phyloP scores from a whole-genome alignment of 225 moss, liverwort and hornwort species.

The Physcomitrellopsis africana region DNA sequence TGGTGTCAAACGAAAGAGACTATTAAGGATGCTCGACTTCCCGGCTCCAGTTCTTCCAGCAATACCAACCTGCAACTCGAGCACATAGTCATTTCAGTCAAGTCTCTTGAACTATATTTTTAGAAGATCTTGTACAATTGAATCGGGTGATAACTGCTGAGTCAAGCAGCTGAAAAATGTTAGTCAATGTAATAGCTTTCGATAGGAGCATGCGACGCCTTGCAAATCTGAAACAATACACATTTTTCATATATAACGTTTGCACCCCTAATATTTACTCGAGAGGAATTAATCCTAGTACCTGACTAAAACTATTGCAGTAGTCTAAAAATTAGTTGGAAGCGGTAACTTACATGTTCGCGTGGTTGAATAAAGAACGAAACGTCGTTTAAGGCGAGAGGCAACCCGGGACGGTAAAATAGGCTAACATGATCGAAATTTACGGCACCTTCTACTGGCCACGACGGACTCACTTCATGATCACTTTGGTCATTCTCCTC shows the following conservation, averaged over 20 bases:
- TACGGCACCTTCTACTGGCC: slow-evolving; percentile 76
- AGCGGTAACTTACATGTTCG: slow-evolving; percentile 66
- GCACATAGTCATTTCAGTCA: slow-evolving; percentile 16
- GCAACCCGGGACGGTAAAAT: slow-evolving; percentile 70
- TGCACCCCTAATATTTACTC: neutral
- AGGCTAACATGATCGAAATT: slow-evolving; percentile 72
- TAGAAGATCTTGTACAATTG: neutral
- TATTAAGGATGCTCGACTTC: slow-evolving; percentile 89
- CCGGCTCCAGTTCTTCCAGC: slow-evolving; percentile 98
- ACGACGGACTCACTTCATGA: slow-evolving; percentile 54
- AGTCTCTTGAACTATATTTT: neutral
- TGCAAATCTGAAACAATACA: neutral
- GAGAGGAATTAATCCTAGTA: slow-evolving; percentile 13
- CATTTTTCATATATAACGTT: slow-evolving; percentile 2
- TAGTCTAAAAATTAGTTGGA: slow-evolving; percentile 14
- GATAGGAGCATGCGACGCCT: neutral
- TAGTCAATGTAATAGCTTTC: neutral
- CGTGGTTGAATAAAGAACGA: slow-evolving; percentile 75
- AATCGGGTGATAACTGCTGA: neutral
- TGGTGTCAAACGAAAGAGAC: slow-evolving; percentile 81
- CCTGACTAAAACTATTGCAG: neutral
- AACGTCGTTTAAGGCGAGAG: slow-evolving; percentile 75
- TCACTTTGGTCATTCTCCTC: slow-evolving; percentile 63
- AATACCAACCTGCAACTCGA: slow-evolving; percentile 72
- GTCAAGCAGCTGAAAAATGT: slow-evolving; percentile 12